phyloP scores from a whole-genome alignment of 306 rosid species.

The Benincasa hispida region DNA sequence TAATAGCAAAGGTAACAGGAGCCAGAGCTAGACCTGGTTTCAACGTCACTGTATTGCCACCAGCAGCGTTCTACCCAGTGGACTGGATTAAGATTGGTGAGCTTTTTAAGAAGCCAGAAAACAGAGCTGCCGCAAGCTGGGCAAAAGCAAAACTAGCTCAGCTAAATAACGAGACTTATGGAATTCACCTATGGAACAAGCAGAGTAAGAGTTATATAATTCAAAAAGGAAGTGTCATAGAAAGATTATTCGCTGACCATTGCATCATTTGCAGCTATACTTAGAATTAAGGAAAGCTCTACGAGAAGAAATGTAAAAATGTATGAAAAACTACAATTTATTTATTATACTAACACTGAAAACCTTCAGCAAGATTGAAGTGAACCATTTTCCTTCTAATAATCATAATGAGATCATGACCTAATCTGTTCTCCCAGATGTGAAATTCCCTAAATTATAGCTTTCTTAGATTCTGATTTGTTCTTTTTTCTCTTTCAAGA shows the following conservation, averaged over 20 bases:
- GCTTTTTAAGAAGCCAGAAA: conserved; percentile 32
- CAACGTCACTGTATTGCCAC: conserved; percentile 36
- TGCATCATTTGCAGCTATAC: conserved; percentile 34
- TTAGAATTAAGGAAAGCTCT: not conserved
- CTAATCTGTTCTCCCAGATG: not conserved
- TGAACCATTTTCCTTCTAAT: not conserved
- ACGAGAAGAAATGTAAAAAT: not conserved
- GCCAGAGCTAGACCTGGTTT: conserved; percentile 14
- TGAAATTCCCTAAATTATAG: not conserved
- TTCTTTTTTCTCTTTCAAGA: not conserved
- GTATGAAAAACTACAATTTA: not conserved
- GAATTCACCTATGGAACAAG: conserved; percentile 67
- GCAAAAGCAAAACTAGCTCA: conserved; percentile 33
- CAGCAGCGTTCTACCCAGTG: conserved; percentile 51
- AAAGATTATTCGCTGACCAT: conserved; percentile 31
- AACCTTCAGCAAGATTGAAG: not conserved
- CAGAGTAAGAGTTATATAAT: conserved; percentile 40
- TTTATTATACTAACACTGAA: not conserved
- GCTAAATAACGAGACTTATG: conserved; percentile 38
- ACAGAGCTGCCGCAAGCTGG: conserved; percentile 31
- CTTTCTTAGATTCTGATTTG: not conserved
- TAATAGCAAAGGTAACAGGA: conserved; percentile 23
- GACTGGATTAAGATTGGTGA: conserved; percentile 45
- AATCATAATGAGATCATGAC: not conserved
- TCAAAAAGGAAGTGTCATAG: conserved; percentile 59